Conservation (phyloP, 2,329 filamentous ascomycete genomes). For the Pseudohalonectria lignicola region DNA sequence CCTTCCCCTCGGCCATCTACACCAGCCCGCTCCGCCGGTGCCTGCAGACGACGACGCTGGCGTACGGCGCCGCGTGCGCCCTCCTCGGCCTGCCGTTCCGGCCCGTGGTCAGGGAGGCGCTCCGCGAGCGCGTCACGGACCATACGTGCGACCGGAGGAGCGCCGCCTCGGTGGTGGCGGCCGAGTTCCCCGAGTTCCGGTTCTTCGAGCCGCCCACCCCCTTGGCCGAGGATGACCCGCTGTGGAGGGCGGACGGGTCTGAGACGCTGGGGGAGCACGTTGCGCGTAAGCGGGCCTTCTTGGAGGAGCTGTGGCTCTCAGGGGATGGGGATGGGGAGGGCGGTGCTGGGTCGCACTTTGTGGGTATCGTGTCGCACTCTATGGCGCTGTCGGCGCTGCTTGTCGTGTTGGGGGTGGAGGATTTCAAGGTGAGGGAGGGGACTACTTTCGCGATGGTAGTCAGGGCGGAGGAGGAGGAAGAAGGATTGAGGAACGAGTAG, state of each 20-base stretch:
- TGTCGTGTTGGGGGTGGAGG: constrained; percentile 17
- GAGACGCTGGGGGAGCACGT: constrained; percentile 39
- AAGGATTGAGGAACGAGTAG: no score
- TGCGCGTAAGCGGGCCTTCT: constrained; percentile 24
- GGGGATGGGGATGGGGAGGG: constrained; percentile 24
- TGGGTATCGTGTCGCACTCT: constrained; percentile 40
- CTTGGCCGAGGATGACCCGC: constrained; percentile 42
- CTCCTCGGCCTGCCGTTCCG: constrained; percentile 20
- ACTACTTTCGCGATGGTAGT: neutral
- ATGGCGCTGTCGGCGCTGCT: constrained; percentile 31
- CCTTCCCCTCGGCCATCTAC: constrained; percentile 42
- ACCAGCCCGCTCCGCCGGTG: constrained; percentile 48
- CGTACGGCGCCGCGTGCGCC: constrained; percentile 21
- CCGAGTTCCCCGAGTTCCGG: constrained; percentile 35
- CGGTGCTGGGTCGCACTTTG: no score
- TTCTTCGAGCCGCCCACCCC: constrained; percentile 35
- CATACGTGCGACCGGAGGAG: constrained; percentile 52
- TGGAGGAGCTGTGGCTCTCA: constrained; percentile 34
- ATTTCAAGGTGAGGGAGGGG: neutral
- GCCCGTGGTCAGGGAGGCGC: constrained; percentile 44
- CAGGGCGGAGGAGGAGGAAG: neutral
- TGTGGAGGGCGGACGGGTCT: constrained; percentile 33
- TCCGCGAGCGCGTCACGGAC: constrained; percentile 47
- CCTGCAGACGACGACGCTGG: constrained; percentile 41
- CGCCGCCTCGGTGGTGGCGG: constrained; percentile 32